Conservation (phyloP, 148 eudicot species). For the Chenopodium formosanum region DNA sequence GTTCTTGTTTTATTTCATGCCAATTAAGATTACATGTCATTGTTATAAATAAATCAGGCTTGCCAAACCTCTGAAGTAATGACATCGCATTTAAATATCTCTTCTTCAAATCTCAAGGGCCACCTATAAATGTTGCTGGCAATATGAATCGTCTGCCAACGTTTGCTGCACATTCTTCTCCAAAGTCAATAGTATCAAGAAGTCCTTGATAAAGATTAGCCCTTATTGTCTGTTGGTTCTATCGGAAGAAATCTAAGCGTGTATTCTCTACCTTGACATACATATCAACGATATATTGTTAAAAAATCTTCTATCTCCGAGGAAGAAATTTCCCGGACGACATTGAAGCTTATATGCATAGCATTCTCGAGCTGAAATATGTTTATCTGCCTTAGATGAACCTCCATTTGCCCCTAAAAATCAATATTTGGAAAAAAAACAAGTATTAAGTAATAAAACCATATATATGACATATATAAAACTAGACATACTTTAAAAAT, state of each 20-base stretch:
- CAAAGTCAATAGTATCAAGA: neutral
- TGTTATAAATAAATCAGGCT: neutral
- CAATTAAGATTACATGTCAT: neutral
- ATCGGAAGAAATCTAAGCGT: neutral
- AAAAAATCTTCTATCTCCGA: neutral
- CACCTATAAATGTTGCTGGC: neutral
- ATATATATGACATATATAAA: too few species aligned
- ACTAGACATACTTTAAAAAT: too few species aligned
- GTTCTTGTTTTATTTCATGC: neutral
- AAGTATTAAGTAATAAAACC: too few species aligned
- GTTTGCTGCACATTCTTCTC: neutral
- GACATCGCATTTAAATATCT: neutral
- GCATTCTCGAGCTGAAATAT: slow-evolving; percentile 9
- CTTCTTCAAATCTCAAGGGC: neutral
- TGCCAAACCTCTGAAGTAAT: neutral
- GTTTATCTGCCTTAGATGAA: neutral
- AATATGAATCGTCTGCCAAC: neutral
- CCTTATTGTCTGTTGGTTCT: neutral
- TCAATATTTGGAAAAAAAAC: too few species aligned
- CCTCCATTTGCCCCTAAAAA: too few species aligned
- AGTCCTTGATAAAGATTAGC: slow-evolving; percentile 12
- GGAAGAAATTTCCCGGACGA: neutral
- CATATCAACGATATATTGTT: slow-evolving; percentile 15
- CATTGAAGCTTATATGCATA: neutral
- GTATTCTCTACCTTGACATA: slow-evolving; percentile 10